Percentiles rank a stretch among this genome's conserved stretches.
These are phyloP conservation scores for Hortaea sp. DNA, from an alignment of 2,329 filamentous ascomycete genomes.

Conservation along the genomic window DNA sequence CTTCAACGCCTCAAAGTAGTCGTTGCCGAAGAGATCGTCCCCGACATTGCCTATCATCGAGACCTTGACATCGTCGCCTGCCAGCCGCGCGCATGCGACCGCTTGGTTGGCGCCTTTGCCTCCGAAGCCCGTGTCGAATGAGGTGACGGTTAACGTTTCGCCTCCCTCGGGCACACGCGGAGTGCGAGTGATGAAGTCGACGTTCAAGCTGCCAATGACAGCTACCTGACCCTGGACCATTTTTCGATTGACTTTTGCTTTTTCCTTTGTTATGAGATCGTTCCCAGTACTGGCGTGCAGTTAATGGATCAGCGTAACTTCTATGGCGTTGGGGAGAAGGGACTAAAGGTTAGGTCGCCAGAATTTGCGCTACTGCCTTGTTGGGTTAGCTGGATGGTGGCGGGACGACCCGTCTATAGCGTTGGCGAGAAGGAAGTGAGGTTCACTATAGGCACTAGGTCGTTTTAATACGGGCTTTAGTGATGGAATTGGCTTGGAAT, in stretches of 20 bases:
- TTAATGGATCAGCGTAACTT: not conserved
- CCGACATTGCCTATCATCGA: constrained; percentile 42
- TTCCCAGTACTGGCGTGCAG: not conserved
- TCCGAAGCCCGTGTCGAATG: constrained; percentile 71
- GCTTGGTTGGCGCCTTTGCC: constrained; percentile 97
- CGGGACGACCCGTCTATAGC: not conserved
- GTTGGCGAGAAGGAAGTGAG: not conserved
- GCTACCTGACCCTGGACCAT: constrained; percentile 46
- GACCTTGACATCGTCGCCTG: constrained; percentile 28
- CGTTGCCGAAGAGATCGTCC: constrained; percentile 32
- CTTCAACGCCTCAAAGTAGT: constrained; percentile 31
- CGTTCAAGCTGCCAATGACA: constrained; percentile 87
- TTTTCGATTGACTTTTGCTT: not conserved
- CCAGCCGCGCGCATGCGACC: constrained; percentile 38
- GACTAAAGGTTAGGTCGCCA: not conserved
- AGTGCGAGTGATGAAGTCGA: constrained; percentile 83
- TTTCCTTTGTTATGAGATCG: not conserved
- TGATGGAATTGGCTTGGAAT: too few species aligned
- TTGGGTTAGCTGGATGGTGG: not conserved
- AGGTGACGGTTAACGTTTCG: constrained; percentile 73
- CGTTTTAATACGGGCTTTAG: too few species aligned
- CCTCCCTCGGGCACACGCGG: constrained; percentile 72
- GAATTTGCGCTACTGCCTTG: not conserved
- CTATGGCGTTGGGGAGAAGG: too few species aligned
- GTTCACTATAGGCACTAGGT: not conserved